Conservation (phyloP, 148 eudicot species). For the Polygonum maritimum region DNA sequence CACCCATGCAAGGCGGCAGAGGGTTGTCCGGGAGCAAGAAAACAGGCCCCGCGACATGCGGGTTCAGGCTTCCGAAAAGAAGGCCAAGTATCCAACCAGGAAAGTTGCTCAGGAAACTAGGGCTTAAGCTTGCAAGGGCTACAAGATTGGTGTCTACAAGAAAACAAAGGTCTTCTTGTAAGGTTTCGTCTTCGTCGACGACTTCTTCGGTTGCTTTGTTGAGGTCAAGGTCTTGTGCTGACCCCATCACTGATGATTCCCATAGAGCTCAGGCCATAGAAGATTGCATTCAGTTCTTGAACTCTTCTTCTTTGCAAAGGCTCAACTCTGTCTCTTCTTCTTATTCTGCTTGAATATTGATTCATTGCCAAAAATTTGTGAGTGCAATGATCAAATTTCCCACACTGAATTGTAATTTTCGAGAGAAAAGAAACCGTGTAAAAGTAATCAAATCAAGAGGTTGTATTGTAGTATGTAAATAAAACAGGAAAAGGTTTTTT, state of each 20-base stretch:
- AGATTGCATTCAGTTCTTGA: conserved; percentile 57
- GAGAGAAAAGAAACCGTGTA: neutral
- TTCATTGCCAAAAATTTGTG: neutral
- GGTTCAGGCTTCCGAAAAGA: neutral
- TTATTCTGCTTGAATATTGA: neutral
- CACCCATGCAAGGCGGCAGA: neutral
- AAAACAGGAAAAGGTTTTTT: neutral
- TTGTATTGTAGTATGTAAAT: neutral
- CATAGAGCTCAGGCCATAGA: conserved; percentile 54
- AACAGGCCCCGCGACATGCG: neutral
- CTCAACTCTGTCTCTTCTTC: conserved; percentile 20
- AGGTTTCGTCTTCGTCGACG: conserved; percentile 30
- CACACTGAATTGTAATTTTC: neutral
- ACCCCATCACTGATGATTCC: conserved; percentile 24
- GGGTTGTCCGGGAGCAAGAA: neutral
- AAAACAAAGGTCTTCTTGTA: conserved; percentile 21
- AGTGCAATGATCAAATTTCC: neutral
- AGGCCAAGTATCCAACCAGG: conserved; percentile 8
- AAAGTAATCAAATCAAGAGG: neutral
- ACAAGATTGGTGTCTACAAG: conserved; percentile 13
- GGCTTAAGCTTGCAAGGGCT: conserved; percentile 24
- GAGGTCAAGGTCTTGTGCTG: conserved; percentile 39
- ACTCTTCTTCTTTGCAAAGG: conserved; percentile 27
- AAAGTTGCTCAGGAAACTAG: conserved; percentile 22
- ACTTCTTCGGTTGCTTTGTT: conserved; percentile 17